Percentiles rank a stretch among this genome's conserved stretches.
These are phyloP conservation scores for Globisporangium paddicum DNA, from an alignment of 352 stramenopile genomes.

Conservation along the genomic window DNA sequence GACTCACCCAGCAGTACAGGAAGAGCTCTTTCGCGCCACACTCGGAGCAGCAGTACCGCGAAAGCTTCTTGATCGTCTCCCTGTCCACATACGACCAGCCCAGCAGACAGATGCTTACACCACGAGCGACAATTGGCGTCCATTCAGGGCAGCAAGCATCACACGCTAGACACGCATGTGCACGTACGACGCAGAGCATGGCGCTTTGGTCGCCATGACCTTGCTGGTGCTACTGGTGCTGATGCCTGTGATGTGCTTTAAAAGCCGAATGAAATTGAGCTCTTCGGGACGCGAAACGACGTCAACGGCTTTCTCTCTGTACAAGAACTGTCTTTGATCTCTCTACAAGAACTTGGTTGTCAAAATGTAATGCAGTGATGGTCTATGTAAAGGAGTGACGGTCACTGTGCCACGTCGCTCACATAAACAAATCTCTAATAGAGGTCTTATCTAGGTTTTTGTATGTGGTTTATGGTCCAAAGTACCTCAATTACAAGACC, in stretches of 20 bases:
- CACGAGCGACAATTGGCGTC: background rate
- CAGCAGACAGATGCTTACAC: background rate
- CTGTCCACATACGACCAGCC: conserved; percentile 13
- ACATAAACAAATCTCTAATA: background rate
- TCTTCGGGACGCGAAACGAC: conserved; percentile 3
- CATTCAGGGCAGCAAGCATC: background rate
- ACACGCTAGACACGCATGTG: background rate
- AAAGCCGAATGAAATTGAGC: background rate
- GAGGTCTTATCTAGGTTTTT: background rate
- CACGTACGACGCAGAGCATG: conserved; percentile 7
- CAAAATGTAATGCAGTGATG: background rate
- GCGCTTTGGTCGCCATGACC: background rate
- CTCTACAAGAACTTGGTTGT: conserved; percentile 4
- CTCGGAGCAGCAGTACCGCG: conserved; percentile 50
- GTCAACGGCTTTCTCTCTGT: background rate
- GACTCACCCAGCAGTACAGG: conserved; percentile 56
- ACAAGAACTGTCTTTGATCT: background rate
- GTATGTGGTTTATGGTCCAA: background rate
- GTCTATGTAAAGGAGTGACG: background rate
- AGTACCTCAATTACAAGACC: background rate
- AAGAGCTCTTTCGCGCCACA: conserved; percentile 60
- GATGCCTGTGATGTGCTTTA: background rate
- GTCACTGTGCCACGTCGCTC: background rate
- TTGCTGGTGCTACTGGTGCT: background rate
- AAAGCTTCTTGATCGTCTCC: conserved; percentile 42